Percentiles rank a stretch among this genome's conserved stretches.
Evolutionary conservation across 1,284 basidiomycete species (phyloP).

Genomic region (Afroboletus lepidellus): DNA sequence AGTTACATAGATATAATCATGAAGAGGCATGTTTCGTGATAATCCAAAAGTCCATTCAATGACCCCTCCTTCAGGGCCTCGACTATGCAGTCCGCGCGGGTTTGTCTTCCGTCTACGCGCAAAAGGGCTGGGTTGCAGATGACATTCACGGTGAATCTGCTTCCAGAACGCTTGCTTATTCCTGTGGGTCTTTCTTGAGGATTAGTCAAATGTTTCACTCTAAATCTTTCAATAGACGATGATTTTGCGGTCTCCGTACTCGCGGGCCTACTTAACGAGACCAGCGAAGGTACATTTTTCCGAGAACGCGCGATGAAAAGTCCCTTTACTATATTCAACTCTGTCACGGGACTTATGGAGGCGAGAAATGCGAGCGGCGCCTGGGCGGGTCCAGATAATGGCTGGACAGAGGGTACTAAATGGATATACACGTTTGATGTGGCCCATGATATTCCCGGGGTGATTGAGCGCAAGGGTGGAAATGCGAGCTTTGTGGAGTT

Average conservation of each 20-base stretch:
- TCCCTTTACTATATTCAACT: conserved; percentile 68
- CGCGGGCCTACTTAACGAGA: conserved; percentile 51
- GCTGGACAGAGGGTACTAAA: conserved; percentile 84
- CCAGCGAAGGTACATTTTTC: conserved; percentile 51
- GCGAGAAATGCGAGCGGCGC: conserved; percentile 66
- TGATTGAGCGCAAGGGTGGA: conserved; percentile 70
- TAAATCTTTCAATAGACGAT: conserved; percentile 52
- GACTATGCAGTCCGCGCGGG: conserved; percentile 83
- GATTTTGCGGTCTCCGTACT: conserved; percentile 73
- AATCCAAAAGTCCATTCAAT: background rate
- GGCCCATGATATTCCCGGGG: conserved; percentile 64
- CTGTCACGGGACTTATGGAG: conserved; percentile 77
- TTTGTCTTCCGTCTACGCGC: conserved; percentile 64
- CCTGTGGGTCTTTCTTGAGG: conserved; percentile 48
- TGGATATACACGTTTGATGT: conserved; percentile 84
- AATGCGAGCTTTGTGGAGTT: conserved; percentile 62
- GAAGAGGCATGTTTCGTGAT: conserved; percentile 51
- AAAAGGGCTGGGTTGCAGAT: conserved; percentile 74
- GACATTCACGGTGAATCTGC: conserved; percentile 80
- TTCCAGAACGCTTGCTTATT: conserved; percentile 75
- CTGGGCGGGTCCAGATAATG: conserved; percentile 69
- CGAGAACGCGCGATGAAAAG: conserved; percentile 53
- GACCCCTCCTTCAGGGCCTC: conserved; percentile 47
- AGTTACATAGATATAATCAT: conserved; percentile 62
- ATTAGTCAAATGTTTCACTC: no score